Evolutionary conservation across 2,329 filamentous ascomycete genomes (phyloP), one percentile per base, ranked within the genome.

Genomic region (Boeremia lycopersici): DNA sequence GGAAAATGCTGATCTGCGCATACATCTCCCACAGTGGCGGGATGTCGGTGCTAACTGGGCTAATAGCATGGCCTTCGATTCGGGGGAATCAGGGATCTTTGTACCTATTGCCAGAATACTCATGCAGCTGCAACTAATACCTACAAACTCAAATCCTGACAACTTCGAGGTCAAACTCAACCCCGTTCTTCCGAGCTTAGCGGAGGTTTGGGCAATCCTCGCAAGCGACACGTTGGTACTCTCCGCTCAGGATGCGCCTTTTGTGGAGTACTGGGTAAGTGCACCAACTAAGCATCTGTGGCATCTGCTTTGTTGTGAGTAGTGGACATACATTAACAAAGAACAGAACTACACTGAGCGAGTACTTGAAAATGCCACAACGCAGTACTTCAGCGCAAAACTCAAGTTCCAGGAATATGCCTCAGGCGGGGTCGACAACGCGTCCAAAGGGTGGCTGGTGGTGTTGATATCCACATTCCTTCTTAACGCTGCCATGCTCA

Each of bases 151-250:
- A 2, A 53, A 60, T 29, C 48, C 57, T 4, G 31, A 60, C 2
- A 56, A 61, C 19, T 11, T 60, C 0, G 42, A 72, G 2, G 61
- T 68, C 1, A 60, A 72, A 7, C 78, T 90, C 0, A 76, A 81
- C 30, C 72, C 78, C 0, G 67, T 74, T 0, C 71, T 87, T 0
- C 90, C 90, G 0, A 90, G 86, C 2, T 79, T 90, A 12, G 86
- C 85, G 0, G 90, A 95, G 72, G 87, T 87, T 0, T 70, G 93
- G 0, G 88, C 89, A 0, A 88, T 90, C 0, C 81, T 92, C 63
- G 82, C 84, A 0, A 84, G 85, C 4, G 86, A 83, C 29, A 90
- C 88, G 0, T 72, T 92, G 0, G 79, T 91, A 7, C 78, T 86
- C 36, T 80, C 83, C 7, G 75, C 85, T 1, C 73, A 83, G 9